A percentile compares a stretch with the other conserved stretches of the same genome.
These are phyloP conservation scores for Monilinia aucupariae DNA, from an alignment of 2,329 filamentous ascomycete species.

Conservation along the genomic window DNA sequence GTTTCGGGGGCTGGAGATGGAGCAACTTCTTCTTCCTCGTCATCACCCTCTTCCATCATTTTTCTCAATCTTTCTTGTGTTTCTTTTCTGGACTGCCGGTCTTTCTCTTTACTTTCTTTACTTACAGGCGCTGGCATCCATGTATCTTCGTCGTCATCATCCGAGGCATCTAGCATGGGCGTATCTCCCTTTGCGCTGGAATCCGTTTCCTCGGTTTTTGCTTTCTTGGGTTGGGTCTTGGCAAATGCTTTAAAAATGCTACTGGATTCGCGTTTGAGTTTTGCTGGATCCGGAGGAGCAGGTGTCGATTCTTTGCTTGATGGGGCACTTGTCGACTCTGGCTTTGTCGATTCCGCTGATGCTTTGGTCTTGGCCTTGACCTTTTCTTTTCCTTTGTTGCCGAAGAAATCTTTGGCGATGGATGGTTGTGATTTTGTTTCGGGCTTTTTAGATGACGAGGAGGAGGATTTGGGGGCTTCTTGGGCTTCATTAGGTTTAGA, in stretches of 20 bases:
- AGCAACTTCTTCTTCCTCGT: constrained; percentile 43
- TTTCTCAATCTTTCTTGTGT: constrained; percentile 60
- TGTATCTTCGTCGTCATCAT: constrained; percentile 49
- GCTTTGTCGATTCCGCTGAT: constrained; percentile 11
- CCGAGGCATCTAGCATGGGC: constrained; percentile 51
- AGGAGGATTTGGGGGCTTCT: constrained; percentile 19
- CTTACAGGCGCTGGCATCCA: constrained; percentile 33
- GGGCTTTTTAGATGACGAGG: constrained; percentile 15
- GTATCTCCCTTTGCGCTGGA: constrained; percentile 46
- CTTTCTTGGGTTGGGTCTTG: constrained; percentile 60
- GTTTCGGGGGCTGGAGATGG: constrained; percentile 18
- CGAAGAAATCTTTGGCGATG: constrained; percentile 36
- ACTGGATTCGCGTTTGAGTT: constrained; percentile 54
- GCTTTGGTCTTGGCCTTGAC: constrained; percentile 21
- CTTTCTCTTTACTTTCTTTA: constrained; percentile 32
- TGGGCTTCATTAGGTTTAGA: constrained; percentile 16
- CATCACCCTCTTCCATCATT: constrained; percentile 69
- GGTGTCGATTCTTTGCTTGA: constrained; percentile 31
- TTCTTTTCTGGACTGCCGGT: constrained; percentile 49
- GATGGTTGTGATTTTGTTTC: constrained; percentile 29
- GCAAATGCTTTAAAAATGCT: constrained; percentile 77
- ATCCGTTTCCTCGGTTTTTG: constrained; percentile 39
- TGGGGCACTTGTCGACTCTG: constrained; percentile 18
- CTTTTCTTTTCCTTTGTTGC: constrained; percentile 35
- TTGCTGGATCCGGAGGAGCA: constrained; percentile 19